These are phyloP conservation scores for Coccinonectria pachysandricola DNA, from an alignment of 2,329 filamentous ascomycete species.

Conservation along the genomic window DNA sequence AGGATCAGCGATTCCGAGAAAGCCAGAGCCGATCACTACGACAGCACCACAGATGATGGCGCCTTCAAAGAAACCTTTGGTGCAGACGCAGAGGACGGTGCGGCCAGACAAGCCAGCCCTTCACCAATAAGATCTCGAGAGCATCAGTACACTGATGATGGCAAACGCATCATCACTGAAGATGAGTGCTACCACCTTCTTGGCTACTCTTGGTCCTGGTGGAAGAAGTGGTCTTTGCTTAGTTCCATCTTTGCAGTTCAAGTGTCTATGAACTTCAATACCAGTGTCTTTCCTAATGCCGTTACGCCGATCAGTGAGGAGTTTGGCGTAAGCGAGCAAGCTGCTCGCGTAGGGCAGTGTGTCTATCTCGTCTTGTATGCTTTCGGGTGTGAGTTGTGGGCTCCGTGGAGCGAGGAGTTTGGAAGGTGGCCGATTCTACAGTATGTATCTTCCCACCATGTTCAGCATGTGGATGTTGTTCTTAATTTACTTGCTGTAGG, in stretches of 20 bases:
- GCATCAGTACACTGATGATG: conserved; percentile 9
- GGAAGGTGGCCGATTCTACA: conserved; percentile 66
- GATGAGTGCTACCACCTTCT: conserved; percentile 53
- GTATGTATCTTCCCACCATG: conserved; percentile 11
- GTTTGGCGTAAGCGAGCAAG: conserved; percentile 55
- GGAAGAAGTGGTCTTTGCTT: conserved; percentile 62
- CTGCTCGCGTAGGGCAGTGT: conserved; percentile 59
- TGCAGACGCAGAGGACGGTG: not conserved
- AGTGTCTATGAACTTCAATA: conserved; percentile 69
- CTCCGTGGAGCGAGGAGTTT: conserved; percentile 72
- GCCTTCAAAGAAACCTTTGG: not conserved
- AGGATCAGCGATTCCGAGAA: too few relatives aligned
- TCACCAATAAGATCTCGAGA: not conserved
- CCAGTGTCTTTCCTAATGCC: conserved; percentile 59
- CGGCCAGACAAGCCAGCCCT: not conserved
- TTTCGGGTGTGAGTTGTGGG: conserved; percentile 78
- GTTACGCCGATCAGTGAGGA: conserved; percentile 52
- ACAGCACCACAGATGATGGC: not conserved
- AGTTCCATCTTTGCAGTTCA: conserved; percentile 61
- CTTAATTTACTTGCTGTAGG: not conserved
- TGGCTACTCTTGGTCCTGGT: conserved; percentile 46
- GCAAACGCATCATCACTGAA: conserved; percentile 32
- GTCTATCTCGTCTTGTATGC: conserved; percentile 70
- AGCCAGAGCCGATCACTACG: not conserved
- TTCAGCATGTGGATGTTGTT: too few relatives aligned